A percentile compares a stretch with the other conserved stretches of the same genome.
These are phyloP conservation scores for Artomyces pyxidatus DNA, from an alignment of 768 basidiomycete species.

Conservation along the genomic window DNA sequence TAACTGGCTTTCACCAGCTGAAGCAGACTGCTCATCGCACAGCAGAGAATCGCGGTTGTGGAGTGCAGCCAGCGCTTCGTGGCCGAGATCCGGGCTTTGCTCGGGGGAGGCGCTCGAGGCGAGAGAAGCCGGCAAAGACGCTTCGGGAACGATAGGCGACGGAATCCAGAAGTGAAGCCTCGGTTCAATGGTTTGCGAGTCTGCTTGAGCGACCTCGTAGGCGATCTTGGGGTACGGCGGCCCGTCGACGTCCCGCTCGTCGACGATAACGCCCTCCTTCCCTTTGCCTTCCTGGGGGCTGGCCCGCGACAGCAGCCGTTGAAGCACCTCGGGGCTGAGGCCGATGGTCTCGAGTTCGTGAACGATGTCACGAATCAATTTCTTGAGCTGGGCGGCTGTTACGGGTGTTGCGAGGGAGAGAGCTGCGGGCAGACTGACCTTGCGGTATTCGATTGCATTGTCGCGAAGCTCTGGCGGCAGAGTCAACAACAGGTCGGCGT, in stretches of 20 bases:
- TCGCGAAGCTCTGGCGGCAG: slow-evolving; percentile 73
- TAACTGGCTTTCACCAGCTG: no score
- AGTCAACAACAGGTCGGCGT: slow-evolving; percentile 48
- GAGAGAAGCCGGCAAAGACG: neutral
- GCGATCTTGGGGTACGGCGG: slow-evolving; percentile 27
- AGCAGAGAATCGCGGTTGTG: no score
- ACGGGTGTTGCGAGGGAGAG: neutral
- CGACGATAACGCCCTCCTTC: slow-evolving; percentile 2
- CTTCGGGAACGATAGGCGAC: slow-evolving; percentile 3
- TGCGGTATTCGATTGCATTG: slow-evolving; percentile 78
- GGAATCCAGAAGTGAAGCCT: slow-evolving; percentile 46
- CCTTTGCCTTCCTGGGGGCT: slow-evolving; percentile 15
- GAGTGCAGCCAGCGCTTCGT: no score
- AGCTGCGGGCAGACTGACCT: no score
- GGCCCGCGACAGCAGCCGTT: slow-evolving; percentile 16
- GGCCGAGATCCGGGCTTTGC: neutral
- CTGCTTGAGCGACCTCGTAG: slow-evolving; percentile 47
- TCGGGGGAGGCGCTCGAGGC: neutral
- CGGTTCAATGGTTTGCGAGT: slow-evolving; percentile 43
- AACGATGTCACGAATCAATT: slow-evolving; percentile 78
- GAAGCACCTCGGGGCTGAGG: slow-evolving; percentile 27
- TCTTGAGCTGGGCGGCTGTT: slow-evolving; percentile 60
- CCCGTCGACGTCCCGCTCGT: slow-evolving; percentile 8
- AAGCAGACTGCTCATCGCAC: no score
- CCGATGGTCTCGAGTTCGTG: slow-evolving; percentile 61